phyloP scores from a whole-genome alignment of 164 flowering plant species.

The Malania oleifera region DNA sequence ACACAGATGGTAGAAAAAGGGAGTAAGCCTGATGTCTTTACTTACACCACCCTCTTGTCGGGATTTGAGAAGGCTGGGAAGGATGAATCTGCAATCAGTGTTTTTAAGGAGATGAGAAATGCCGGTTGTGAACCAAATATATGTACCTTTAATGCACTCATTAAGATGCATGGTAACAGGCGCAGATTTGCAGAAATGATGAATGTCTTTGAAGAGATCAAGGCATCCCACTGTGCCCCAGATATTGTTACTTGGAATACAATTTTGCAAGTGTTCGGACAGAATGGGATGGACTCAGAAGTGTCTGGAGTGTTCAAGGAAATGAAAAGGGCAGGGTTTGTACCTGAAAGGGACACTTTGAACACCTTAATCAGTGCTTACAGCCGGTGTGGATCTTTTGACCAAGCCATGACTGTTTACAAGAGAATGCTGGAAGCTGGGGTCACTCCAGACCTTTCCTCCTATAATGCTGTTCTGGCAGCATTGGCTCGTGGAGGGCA shows the following conservation, averaged over 20 bases:
- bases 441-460: slow-evolving; percentile 76
- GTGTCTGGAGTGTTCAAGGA: slow-evolving; percentile 83
- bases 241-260: slow-evolving; percentile 97
- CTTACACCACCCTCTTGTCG: slow-evolving; percentile 82
- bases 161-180: slow-evolving; percentile 87
- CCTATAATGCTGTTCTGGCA: slow-evolving; percentile 88
- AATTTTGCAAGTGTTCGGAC: slow-evolving; percentile 82
- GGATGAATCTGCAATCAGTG: slow-evolving; percentile 66
- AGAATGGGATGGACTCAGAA: slow-evolving; percentile 86
- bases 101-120: slow-evolving; percentile 77
- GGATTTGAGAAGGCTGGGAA: slow-evolving; percentile 92
- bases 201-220: slow-evolving; percentile 77
- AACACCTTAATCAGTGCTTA: slow-evolving; percentile 87
- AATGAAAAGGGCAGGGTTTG: slow-evolving; percentile 91
- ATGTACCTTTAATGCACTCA: slow-evolving; percentile 85
- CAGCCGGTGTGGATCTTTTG: slow-evolving; percentile 70
- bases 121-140: slow-evolving; percentile 79
- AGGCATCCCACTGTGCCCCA: slow-evolving; percentile 46
- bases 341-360: slow-evolving; percentile 89
- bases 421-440: slow-evolving; percentile 65
- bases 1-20: slow-evolving; percentile 62
- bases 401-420: slow-evolving; percentile 77
- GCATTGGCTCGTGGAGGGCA: slow-evolving; percentile 86
- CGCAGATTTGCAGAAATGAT: slow-evolving; percentile 84
- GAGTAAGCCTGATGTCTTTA: slow-evolving; percentile 78